A percentile compares a stretch with the other conserved stretches of the same genome.
These are phyloP conservation scores for Pleurotus djamor DNA, from an alignment of 768 basidiomycete genomes.

Conservation along the genomic window DNA sequence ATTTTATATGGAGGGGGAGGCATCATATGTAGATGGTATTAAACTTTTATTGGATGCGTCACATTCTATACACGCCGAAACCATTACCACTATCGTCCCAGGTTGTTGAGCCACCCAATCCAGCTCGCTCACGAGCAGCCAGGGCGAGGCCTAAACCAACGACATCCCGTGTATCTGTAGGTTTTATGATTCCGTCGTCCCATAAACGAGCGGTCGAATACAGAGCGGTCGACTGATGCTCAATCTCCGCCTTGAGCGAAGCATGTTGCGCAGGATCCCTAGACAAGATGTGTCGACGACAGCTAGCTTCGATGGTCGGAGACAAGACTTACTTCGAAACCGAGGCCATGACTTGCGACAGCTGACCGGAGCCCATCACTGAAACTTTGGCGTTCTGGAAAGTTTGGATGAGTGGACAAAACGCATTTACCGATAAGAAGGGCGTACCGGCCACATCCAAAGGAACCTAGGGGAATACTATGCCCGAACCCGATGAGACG, in stretches of 20 bases:
- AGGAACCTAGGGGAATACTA: constrained; percentile 93
- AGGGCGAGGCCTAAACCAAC: constrained; percentile 87
- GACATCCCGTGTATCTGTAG: constrained; percentile 85
- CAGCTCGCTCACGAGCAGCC: constrained; percentile 45
- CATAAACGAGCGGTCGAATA: constrained; percentile 93
- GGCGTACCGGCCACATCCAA: constrained; percentile 95
- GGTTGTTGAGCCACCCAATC: constrained; percentile 35
- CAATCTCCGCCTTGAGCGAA: constrained; percentile 77
- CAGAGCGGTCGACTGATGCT: constrained; percentile 81
- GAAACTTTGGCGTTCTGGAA: constrained; percentile 84
- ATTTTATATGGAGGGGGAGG: too few species aligned
- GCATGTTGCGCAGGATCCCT: constrained; percentile 82
- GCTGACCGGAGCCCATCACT: constrained; percentile 94
- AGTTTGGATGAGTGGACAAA: constrained; percentile 6
- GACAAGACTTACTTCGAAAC: constrained; percentile 83
- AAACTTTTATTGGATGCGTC: constrained; percentile 8
- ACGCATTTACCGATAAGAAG: too few species aligned
- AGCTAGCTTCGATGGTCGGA: constrained; percentile 1
- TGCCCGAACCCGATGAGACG: constrained; percentile 9
- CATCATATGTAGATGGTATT: background rate
- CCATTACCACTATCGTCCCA: constrained; percentile 72
- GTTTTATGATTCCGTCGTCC: constrained; percentile 92
- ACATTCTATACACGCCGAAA: constrained; percentile 95
- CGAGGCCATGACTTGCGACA: constrained; percentile 89
- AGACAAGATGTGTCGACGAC: background rate